phyloP scores from a whole-genome alignment of 148 eudicot genomes.

The Nepenthes mirabilis region DNA sequence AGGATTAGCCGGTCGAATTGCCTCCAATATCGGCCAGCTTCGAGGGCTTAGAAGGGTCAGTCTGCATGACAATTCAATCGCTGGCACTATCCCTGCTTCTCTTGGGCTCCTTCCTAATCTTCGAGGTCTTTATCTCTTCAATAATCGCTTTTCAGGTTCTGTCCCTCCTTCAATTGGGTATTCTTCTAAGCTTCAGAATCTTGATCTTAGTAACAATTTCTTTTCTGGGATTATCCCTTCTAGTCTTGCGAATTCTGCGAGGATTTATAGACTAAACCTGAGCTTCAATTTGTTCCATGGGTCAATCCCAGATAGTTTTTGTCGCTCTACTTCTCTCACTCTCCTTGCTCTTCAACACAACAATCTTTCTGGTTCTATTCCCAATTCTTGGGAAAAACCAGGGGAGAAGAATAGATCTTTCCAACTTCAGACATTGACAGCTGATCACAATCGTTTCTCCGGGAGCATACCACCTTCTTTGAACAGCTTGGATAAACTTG shows the following conservation, averaged over 20 bases:
- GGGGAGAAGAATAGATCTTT: slow-evolving; percentile 5
- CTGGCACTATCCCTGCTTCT: slow-evolving; percentile 55
- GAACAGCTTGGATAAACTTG: slow-evolving; percentile 32
- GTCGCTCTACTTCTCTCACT: slow-evolving; percentile 33
- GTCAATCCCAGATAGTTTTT: slow-evolving; percentile 36
- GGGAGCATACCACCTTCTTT: slow-evolving; percentile 50
- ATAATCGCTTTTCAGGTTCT: slow-evolving; percentile 59
- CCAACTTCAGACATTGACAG: slow-evolving; percentile 32
- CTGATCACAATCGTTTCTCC: slow-evolving; percentile 46
- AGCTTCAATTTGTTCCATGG: slow-evolving; percentile 64
- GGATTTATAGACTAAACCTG: slow-evolving; percentile 56
- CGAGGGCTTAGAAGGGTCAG: slow-evolving; percentile 50
- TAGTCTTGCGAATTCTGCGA: slow-evolving; percentile 37
- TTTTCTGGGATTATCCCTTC: slow-evolving; percentile 49
- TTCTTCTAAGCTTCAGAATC: slow-evolving; percentile 27
- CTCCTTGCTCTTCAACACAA: slow-evolving; percentile 61
- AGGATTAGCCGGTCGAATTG: slow-evolving; percentile 49
- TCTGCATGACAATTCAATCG: slow-evolving; percentile 63
- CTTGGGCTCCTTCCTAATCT: slow-evolving; percentile 58
- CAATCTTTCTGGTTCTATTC: slow-evolving; percentile 53
- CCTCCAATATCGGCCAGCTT: slow-evolving; percentile 48
- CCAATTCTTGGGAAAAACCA: slow-evolving; percentile 35
- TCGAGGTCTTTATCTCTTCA: slow-evolving; percentile 64
- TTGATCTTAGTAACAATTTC: slow-evolving; percentile 68
- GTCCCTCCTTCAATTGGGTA: slow-evolving; percentile 54